Percentiles rank a stretch among this genome's conserved stretches.
phyloP scores from a whole-genome alignment of 257 asterid genomes.

The Petrea volubilis region DNA sequence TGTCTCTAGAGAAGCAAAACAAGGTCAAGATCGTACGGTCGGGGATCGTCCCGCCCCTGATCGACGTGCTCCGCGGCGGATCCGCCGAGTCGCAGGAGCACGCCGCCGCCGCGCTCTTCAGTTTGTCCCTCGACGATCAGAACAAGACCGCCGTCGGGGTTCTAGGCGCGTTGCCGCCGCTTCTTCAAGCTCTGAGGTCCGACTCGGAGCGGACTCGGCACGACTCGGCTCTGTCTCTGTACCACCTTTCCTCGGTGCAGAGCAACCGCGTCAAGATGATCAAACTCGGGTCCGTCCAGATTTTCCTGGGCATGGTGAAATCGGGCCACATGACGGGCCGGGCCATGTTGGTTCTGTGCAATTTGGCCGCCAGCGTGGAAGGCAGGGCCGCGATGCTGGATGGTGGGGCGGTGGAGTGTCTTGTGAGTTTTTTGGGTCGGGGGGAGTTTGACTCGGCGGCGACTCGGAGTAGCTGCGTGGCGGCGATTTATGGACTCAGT shows the following conservation, averaged over 20 bases:
- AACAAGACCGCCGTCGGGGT: slow-evolving; percentile 78
- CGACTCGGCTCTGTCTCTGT: slow-evolving; percentile 64
- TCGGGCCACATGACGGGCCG: slow-evolving; percentile 54
- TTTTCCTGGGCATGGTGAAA: slow-evolving; percentile 54
- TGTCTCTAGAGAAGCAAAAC: slow-evolving; percentile 61
- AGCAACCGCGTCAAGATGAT: slow-evolving; percentile 68
- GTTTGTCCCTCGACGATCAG: slow-evolving; percentile 68
- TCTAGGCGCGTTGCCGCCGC: slow-evolving; percentile 76
- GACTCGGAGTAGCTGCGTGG: slow-evolving; percentile 48
- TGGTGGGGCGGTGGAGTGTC: slow-evolving; percentile 46
- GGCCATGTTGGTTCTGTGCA: slow-evolving; percentile 51
- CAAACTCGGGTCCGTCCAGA: slow-evolving; percentile 56
- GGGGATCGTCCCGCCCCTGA: slow-evolving; percentile 65
- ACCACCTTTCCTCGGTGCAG: slow-evolving; percentile 65
- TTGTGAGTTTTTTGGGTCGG: slow-evolving; percentile 34
- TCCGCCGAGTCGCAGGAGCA: slow-evolving; percentile 67
- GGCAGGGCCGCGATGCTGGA: slow-evolving; percentile 68
- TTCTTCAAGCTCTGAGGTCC: slow-evolving; percentile 59
- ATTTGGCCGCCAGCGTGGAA: slow-evolving; percentile 55
- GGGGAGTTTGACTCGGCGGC: slow-evolving; percentile 40
- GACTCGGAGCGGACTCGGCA: slow-evolving; percentile 65
- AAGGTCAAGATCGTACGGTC: slow-evolving; percentile 69
- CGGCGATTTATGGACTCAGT: slow-evolving; percentile 56
- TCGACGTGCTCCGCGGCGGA: slow-evolving; percentile 56
- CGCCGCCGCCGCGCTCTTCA: slow-evolving; percentile 71